phyloP scores from a whole-genome alignment of 768 basidiomycete species.

The Macrocybe gigantea region DNA sequence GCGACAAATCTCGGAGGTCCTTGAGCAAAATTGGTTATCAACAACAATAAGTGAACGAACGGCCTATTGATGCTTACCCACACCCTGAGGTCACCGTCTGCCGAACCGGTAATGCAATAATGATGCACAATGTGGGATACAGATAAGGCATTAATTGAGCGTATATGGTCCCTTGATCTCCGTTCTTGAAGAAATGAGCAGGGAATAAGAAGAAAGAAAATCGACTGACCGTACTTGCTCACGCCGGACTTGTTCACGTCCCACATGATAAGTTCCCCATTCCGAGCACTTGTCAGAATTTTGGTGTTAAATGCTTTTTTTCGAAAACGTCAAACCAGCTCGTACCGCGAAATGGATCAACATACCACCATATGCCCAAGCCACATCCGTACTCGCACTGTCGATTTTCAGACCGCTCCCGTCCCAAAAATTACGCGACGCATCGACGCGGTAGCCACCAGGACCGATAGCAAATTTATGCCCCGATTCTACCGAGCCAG shows the following conservation, averaged over 20 bases:
- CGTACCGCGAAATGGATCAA: conserved; percentile 5
- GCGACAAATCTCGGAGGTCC: conserved; percentile 71
- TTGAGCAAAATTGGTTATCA: conserved; percentile 24
- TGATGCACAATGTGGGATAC: conserved; percentile 63
- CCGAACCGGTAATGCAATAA: conserved; percentile 76
- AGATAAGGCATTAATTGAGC: conserved; percentile 66
- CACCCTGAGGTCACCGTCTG: conserved; percentile 74
- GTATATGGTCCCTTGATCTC: conserved; percentile 60
- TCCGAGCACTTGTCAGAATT: conserved; percentile 73
- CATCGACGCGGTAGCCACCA: conserved; percentile 65
- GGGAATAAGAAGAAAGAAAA: background rate
- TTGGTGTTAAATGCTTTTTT: conserved; percentile 62
- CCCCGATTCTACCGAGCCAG: conserved; percentile 31
- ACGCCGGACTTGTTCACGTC: conserved; percentile 62
- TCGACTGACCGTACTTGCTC: conserved; percentile 61
- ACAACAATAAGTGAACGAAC: background rate
- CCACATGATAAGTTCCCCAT: conserved; percentile 83
- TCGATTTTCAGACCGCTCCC: conserved; percentile 75
- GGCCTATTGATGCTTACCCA: conserved; percentile 47
- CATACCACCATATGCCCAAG: conserved; percentile 71
- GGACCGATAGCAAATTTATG: conserved; percentile 48
- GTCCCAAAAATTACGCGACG: conserved; percentile 73
- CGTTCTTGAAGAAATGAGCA: conserved; percentile 38
- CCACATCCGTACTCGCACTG: conserved; percentile 72
- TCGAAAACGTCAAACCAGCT: conserved; percentile 1